phyloP scores from a whole-genome alignment of 306 rosid genomes.

The Vigna unguiculata region DNA sequence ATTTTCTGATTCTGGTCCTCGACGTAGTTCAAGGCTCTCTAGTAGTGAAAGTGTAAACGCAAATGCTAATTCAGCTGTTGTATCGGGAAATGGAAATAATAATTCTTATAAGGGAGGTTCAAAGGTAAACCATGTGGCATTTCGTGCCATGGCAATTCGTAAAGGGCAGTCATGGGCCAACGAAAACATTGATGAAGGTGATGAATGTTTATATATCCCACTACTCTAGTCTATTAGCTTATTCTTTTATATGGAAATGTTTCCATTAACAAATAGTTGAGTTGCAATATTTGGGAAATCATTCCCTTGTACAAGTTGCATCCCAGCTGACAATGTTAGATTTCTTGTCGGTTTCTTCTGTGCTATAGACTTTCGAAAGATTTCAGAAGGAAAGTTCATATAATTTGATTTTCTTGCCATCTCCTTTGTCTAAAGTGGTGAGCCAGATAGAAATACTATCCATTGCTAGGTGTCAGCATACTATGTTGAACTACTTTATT shows the following conservation, averaged over 20 bases:
- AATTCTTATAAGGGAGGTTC: conserved; percentile 84
- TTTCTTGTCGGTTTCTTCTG: neutral
- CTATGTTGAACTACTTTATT: conserved; percentile 40
- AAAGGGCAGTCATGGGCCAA: conserved; percentile 89
- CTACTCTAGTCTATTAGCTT: conserved; percentile 16
- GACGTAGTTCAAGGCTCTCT: conserved; percentile 90
- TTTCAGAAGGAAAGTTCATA: conserved; percentile 24
- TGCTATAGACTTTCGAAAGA: conserved; percentile 24
- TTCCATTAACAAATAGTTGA: conserved; percentile 24
- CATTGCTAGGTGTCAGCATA: conserved; percentile 2
- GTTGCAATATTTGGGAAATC: conserved; percentile 9
- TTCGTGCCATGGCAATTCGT: conserved; percentile 73
- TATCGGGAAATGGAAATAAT: conserved; percentile 71
- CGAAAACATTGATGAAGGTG: conserved; percentile 92
- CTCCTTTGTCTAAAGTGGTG: conserved; percentile 39
- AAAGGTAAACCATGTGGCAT: conserved; percentile 75
- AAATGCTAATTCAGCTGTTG: conserved; percentile 61
- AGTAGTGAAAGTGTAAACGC: conserved; percentile 68
- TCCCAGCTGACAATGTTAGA: conserved; percentile 11
- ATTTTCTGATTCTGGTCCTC: conserved; percentile 95
- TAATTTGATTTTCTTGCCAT: conserved; percentile 15
- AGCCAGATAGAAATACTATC: conserved; percentile 22
- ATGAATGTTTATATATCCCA: conserved; percentile 23
- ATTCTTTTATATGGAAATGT: conserved; percentile 17
- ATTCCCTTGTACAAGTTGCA: conserved; percentile 28